phyloP scores from a whole-genome alignment of 495 filamentous ascomycete species.

The Trichoderma reesei region DNA sequence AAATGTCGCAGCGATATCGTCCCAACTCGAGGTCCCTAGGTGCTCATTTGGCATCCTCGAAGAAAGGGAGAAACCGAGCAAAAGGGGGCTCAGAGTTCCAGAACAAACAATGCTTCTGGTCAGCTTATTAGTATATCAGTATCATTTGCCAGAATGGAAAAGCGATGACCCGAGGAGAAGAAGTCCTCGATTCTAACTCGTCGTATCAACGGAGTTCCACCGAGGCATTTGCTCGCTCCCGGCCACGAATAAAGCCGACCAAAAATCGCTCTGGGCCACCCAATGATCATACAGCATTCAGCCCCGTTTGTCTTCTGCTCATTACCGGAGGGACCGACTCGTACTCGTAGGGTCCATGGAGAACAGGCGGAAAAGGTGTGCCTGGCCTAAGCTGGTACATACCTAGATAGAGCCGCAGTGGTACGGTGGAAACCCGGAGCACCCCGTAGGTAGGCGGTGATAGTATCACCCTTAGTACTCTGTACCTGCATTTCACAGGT shows the following conservation, averaged over 20 bases:
- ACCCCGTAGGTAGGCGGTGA: too few species aligned
- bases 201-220: background rate
- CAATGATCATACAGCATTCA: background rate
- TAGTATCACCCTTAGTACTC: background rate
- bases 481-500: background rate
- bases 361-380: background rate
- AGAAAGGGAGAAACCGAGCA: too few species aligned
- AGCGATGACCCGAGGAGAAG: background rate
- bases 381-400: too few species aligned
- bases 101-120: background rate
- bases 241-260: background rate
- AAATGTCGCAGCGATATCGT: too few species aligned
- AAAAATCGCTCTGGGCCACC: background rate
- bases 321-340: slow-evolving; percentile 5
- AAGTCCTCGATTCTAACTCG: background rate
- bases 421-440: background rate
- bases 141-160: background rate
- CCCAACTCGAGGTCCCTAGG: too few species aligned
- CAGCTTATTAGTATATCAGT: slow-evolving; percentile 3
- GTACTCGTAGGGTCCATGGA: background rate
- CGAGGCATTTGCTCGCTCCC: background rate
- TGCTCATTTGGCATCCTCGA: too few species aligned
- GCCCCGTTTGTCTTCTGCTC: background rate
- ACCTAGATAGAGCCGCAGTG: too few species aligned
- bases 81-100: too few species aligned